Base-by-base conservation (phyloP, 2,329 filamentous ascomycete species). In the Calycina marina region DNA sequence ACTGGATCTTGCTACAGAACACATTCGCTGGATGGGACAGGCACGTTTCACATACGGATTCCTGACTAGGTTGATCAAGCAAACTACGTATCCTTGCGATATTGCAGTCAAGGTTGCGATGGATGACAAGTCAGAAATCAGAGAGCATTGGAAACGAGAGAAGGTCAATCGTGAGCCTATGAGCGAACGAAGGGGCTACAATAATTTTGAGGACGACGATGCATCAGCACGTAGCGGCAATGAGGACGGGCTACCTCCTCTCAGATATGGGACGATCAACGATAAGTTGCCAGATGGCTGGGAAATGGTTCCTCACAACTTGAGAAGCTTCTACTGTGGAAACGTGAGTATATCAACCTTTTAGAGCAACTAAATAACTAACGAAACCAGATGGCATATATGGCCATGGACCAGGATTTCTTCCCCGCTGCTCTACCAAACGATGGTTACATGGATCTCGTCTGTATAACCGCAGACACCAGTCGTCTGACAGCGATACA, bases 251-350 rank as follows among this genome's bases (percentile, higher is more conserved):
- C 61, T 96, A 6, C 88, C 86, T 3, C 54, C 67, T 4, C 60
- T 96, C 22, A 67, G 70, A 46, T 93, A 82, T 47, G 90, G 90
- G 30, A 88, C 82, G 0, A 61, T 90, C 37, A 70, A 72, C 31
- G 83, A 92, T 44, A 65, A 77, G 11, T 53, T 96, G 1, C 86
- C 85, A 0, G 59, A 69, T 2, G 77, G 71, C 28, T 98, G 90
- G 85, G 66, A 79, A 39, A 59, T 78, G 13, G 59, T 79, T 3
- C 71, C 79, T 1, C 69, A 79, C 40, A 73, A 90, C 40, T 62
- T 98, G 34, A 85, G 85, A 28, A 94, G 83, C 49, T 93, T 98
- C 54, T 96, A 92, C 57, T 81, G 77, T 18, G 90, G 90, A 40
- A 98, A 94, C 53, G 74, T 77, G 51, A 59, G 71, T 60, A 13